phyloP scores from a whole-genome alignment of 1,139 yeast species.

The Candida labiduridarum region DNA sequence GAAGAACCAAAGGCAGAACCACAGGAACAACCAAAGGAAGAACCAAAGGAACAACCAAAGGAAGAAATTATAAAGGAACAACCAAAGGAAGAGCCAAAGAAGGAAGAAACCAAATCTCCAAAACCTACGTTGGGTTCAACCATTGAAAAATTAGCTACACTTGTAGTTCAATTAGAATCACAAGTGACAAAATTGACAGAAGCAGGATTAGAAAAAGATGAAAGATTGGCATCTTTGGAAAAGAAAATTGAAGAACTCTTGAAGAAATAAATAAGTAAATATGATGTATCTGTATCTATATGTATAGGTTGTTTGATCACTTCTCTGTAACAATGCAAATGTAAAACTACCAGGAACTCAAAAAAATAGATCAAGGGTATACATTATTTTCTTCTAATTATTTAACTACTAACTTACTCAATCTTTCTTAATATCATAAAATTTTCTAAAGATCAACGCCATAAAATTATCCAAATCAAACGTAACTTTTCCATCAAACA shows the following conservation, averaged over 20 bases:
- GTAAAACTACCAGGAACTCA: background rate
- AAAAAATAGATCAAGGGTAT: too few relatives aligned
- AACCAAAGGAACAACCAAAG: slow-evolving; percentile 18
- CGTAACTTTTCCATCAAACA: slow-evolving; percentile 67
- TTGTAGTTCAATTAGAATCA: slow-evolving; percentile 58
- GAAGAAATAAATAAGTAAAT: slow-evolving; percentile 18
- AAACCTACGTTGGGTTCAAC: slow-evolving; percentile 70
- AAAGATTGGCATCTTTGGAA: slow-evolving; percentile 50
- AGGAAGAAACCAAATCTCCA: slow-evolving; percentile 18
- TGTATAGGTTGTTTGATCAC: slow-evolving; percentile 2
- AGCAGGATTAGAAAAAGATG: slow-evolving; percentile 65
- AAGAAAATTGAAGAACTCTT: slow-evolving; percentile 43
- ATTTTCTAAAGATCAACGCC: slow-evolving; percentile 70
- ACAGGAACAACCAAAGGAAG: slow-evolving; percentile 16
- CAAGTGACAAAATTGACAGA: slow-evolving; percentile 54
- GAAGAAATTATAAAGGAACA: slow-evolving; percentile 15
- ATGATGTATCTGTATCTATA: slow-evolving; percentile 2
- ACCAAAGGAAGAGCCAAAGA: slow-evolving; percentile 17
- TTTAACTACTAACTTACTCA: slow-evolving; percentile 3
- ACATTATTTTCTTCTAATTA: slow-evolving; percentile 1
- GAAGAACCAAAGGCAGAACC: slow-evolving; percentile 12
- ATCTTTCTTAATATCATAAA: slow-evolving; percentile 53
- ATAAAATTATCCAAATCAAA: slow-evolving; percentile 68
- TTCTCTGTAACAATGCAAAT: background rate
- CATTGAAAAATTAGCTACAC: slow-evolving; percentile 60